These are phyloP conservation scores for Durio zibethinus DNA, from an alignment of 345 rosid species.

Conservation along the genomic window DNA sequence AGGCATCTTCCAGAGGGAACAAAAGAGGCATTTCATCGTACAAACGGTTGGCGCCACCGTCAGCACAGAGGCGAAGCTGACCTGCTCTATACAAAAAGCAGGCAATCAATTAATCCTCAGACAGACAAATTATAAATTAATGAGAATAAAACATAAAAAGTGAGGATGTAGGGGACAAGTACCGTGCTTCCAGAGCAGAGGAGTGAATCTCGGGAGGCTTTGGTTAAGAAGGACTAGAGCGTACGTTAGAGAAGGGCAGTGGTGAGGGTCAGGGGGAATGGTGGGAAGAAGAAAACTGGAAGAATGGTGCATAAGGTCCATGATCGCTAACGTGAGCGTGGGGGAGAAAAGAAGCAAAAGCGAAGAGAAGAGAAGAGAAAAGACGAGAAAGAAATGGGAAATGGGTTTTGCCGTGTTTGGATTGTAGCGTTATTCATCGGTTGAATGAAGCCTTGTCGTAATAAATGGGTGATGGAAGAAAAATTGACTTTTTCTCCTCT, in stretches of 20 bases:
- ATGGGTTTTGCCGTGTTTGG: background rate
- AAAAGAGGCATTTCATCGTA: slow-evolving; percentile 81
- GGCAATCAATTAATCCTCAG: background rate
- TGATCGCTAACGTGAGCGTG: slow-evolving; percentile 19
- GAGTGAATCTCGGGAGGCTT: slow-evolving; percentile 65
- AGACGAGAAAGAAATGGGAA: background rate
- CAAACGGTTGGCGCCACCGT: slow-evolving; percentile 97
- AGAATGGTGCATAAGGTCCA: slow-evolving; percentile 73
- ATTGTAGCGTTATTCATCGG: background rate
- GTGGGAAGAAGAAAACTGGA: slow-evolving; percentile 69
- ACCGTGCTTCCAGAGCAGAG: slow-evolving; percentile 89
- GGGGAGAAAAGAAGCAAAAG: background rate
- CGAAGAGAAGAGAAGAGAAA: background rate
- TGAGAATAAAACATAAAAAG: background rate
- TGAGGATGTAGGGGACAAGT: slow-evolving; percentile 5
- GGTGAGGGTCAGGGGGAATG: slow-evolving; percentile 28
- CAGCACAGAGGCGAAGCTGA: slow-evolving; percentile 77
- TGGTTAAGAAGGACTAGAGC: slow-evolving; percentile 78
- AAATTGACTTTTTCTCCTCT: background rate
- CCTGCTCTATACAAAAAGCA: slow-evolving; percentile 60
- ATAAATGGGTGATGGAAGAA: background rate
- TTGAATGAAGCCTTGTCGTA: background rate
- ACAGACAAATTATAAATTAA: background rate
- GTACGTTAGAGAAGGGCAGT: slow-evolving; percentile 33
- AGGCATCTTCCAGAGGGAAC: slow-evolving; percentile 56